phyloP scores from a whole-genome alignment of 768 basidiomycete genomes.

The Rhizopogon roseolus region DNA sequence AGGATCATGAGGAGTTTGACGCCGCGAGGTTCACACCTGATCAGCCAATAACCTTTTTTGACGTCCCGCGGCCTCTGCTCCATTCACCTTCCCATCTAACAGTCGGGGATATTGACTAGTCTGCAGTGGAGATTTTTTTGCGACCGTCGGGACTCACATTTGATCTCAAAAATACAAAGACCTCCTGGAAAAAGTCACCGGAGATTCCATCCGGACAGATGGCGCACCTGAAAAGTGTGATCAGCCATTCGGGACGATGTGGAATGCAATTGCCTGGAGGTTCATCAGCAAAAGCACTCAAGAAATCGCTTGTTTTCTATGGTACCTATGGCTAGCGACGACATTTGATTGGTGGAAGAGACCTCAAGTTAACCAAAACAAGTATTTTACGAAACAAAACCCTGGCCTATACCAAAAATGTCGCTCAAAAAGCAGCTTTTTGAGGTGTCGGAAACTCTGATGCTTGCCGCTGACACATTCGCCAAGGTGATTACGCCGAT shows the following conservation, averaged over 20 bases:
- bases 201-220: slow-evolving; percentile 78
- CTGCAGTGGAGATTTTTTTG: slow-evolving; percentile 70
- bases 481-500: slow-evolving; percentile 71
- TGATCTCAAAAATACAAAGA: slow-evolving; percentile 42
- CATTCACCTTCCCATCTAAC: slow-evolving; percentile 45
- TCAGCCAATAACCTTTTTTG: slow-evolving; percentile 51
- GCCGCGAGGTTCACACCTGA: slow-evolving; percentile 47
- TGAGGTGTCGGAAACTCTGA: too few species aligned
- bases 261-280: slow-evolving; percentile 56
- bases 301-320: too few species aligned
- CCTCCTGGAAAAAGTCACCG: slow-evolving; percentile 66
- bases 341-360: too few species aligned
- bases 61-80: slow-evolving; percentile 76
- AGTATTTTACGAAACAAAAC: too few species aligned
- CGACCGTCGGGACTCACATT: slow-evolving; percentile 44
- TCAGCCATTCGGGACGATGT: slow-evolving; percentile 52
- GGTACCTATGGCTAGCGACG: too few species aligned
- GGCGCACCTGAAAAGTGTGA: slow-evolving; percentile 64
- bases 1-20: slow-evolving; percentile 58
- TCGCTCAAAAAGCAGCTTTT: too few species aligned
- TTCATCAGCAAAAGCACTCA: too few species aligned
- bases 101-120: slow-evolving; percentile 67
- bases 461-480: slow-evolving; percentile 66
- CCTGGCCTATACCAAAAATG: too few species aligned
- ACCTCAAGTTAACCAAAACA: too few species aligned